Conservation (phyloP, 495 filamentous ascomycete genomes). For the Penicillium egyptiacum region DNA sequence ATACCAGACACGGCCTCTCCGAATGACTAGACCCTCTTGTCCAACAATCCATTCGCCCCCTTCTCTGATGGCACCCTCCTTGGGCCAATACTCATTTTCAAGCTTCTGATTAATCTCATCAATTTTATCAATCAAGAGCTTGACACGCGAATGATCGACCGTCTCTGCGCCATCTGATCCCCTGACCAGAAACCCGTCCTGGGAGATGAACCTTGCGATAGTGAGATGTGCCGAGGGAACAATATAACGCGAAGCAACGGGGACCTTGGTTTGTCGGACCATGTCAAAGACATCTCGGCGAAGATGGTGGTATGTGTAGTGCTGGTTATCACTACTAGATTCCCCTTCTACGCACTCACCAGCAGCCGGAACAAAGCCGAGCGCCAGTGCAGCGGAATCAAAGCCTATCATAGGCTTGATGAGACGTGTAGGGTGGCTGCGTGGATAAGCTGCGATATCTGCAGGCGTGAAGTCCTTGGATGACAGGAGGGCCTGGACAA, state of each 20-base stretch:
- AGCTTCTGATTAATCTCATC: conserved; percentile 71
- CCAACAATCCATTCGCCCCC: conserved; percentile 66
- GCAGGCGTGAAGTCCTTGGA: conserved; percentile 37
- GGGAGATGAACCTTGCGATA: conserved; percentile 69
- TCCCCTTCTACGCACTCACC: conserved; percentile 41
- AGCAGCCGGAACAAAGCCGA: conserved; percentile 75
- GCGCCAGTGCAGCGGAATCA: conserved; percentile 73
- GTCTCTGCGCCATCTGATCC: conserved; percentile 33
- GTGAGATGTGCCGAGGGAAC: conserved; percentile 84
- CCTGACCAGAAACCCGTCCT: conserved; percentile 42
- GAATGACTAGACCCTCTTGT: conserved; percentile 64
- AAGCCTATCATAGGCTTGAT: conserved; percentile 77
- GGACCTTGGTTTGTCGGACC: conserved; percentile 52
- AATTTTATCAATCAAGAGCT: conserved; percentile 61
- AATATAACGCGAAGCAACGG: conserved; percentile 69
- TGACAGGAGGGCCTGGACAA: conserved; percentile 42
- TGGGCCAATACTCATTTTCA: conserved; percentile 61
- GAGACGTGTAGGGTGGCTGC: conserved; percentile 60
- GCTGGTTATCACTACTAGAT: conserved; percentile 38
- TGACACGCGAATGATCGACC: conserved; percentile 48
- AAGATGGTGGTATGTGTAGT: conserved; percentile 83
- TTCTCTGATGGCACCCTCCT: conserved; percentile 40
- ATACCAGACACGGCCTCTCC: conserved; percentile 73
- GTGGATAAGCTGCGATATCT: conserved; percentile 58
- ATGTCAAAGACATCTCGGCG: conserved; percentile 68